Evolutionary conservation across 371 early-diverging fungal genomes (phyloP), one percentile per base, ranked within the genome.

Genomic region (Umbelopsis sp.): DNA sequence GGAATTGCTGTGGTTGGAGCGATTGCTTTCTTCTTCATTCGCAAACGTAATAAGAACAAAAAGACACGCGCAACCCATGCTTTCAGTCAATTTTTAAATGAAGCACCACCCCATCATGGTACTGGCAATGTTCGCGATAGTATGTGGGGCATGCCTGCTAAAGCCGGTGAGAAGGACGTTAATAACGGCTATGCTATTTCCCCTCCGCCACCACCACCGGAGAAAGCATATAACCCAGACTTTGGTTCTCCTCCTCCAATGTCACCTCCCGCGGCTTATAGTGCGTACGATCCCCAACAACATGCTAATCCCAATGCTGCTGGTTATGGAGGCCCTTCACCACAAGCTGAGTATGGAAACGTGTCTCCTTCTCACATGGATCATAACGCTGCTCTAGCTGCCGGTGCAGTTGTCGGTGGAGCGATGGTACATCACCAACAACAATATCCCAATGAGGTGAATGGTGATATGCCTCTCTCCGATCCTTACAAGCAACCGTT

Each of bases 1-100:
- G 57, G 57, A 65, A 63, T 69, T 5, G 76, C 73, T 4, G 70
- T 71, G 6, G 64, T 76, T 8, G 73, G 71, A 9, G 63, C 70
- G 1, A 63, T 50, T 51, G 72, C 71, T 8, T 76, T 72, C 63
- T 65, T 72, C 22, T 57, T 69, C 12, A 57, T 72, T 44, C 70
- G 66, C 45, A 71, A 65, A 45, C 71, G 69, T 16, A 51, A 67
- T n/a, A 69, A 50, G 44, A 48, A 57, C 6, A 70, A 53, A 53
- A 51, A 20, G 11, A 44, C 25, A 11, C 50, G 37, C 32, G 32
- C 32, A 14, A 66, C 38, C 37, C 66, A 57, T 57, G 57, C 57
- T 3, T 57, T 57, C 37, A 57, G 57, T 35, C 57, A 57, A 29
- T 57, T 57, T 8, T 18, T 57, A 67, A 25, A 57, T 50, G 63